Percentiles rank a stretch among this genome's conserved stretches.
Evolutionary conservation across 495 filamentous ascomycete species (phyloP).

Genomic region (Neurospora sp.): DNA sequence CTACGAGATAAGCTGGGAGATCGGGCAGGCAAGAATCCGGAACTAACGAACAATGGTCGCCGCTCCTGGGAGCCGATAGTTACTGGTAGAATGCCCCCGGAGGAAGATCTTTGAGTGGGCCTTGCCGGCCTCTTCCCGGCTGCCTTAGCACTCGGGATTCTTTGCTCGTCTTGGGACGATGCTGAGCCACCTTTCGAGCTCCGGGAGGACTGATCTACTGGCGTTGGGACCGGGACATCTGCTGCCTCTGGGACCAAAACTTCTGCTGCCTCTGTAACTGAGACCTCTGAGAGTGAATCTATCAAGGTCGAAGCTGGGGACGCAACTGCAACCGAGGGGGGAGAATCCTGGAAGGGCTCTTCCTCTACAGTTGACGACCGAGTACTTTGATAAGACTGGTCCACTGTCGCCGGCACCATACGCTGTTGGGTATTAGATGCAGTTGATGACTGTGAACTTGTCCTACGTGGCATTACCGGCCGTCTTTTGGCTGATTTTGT

Average conservation of each 20-base stretch:
- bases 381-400: neutral
- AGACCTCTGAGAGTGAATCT: neutral
- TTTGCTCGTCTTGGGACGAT: conserved; percentile 6
- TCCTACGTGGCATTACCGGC: conserved; percentile 27
- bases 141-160: conserved; percentile 22
- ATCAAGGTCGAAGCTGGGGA: neutral
- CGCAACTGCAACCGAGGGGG: neutral
- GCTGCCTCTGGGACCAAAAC: neutral
- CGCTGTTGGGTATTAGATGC: conserved; percentile 16
- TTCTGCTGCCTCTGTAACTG: neutral
- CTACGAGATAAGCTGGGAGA: neutral
- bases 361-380: conserved; percentile 1
- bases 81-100: conserved; percentile 6
- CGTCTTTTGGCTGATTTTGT: conserved; percentile 26
- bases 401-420: conserved; percentile 6
- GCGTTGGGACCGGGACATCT: neutral
- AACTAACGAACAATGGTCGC: neutral
- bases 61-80: conserved; percentile 5
- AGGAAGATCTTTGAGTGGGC: conserved; percentile 3
- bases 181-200: conserved; percentile 4
- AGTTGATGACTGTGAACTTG: conserved; percentile 32
- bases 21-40: neutral
- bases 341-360: neutral
- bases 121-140: conserved; percentile 27
- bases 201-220: neutral